These are phyloP conservation scores for Leucocoprinus leucothites DNA, from an alignment of 768 basidiomycete genomes.

Conservation along the genomic window DNA sequence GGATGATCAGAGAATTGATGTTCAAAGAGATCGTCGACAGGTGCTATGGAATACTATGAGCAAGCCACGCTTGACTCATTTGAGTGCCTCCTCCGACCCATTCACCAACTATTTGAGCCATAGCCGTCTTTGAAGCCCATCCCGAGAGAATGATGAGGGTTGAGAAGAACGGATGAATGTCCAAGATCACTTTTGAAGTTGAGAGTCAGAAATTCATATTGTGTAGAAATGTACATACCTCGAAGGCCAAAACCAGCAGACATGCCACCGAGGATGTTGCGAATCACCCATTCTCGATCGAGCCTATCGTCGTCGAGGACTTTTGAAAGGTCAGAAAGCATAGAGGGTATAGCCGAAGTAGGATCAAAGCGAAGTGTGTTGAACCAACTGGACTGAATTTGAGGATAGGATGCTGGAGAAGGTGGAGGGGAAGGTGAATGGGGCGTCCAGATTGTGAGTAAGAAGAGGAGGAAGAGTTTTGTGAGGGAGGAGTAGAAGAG, in stretches of 20 bases:
- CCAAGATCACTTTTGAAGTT: constrained; percentile 59
- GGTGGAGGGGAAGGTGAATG: constrained; percentile 25
- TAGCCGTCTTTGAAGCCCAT: constrained; percentile 67
- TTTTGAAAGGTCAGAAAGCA: constrained; percentile 38
- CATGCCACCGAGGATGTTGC: constrained; percentile 83
- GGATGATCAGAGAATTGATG: too few relatives aligned
- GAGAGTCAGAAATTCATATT: background rate
- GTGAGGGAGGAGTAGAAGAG: constrained; percentile 82
- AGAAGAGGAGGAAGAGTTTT: constrained; percentile 79
- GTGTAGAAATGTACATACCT: constrained; percentile 37
- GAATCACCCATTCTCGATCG: constrained; percentile 80
- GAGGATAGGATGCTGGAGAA: background rate
- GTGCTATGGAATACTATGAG: constrained; percentile 75
- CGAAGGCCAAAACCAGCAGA: constrained; percentile 84
- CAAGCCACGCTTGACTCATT: constrained; percentile 69
- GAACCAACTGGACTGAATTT: constrained; percentile 25
- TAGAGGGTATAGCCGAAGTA: constrained; percentile 20
- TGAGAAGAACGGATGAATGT: constrained; percentile 71
- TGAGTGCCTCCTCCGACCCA: constrained; percentile 64
- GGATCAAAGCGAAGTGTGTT: constrained; percentile 23
- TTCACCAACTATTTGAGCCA: constrained; percentile 55
- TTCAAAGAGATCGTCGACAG: too few relatives aligned
- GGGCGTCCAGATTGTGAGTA: constrained; percentile 78
- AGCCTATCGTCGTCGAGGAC: constrained; percentile 70
- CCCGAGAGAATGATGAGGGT: constrained; percentile 72